A percentile compares a stretch with the other conserved stretches of the same genome.
phyloP scores from a whole-genome alignment of 1,284 basidiomycete species.

The Ustilago esculenta region DNA sequence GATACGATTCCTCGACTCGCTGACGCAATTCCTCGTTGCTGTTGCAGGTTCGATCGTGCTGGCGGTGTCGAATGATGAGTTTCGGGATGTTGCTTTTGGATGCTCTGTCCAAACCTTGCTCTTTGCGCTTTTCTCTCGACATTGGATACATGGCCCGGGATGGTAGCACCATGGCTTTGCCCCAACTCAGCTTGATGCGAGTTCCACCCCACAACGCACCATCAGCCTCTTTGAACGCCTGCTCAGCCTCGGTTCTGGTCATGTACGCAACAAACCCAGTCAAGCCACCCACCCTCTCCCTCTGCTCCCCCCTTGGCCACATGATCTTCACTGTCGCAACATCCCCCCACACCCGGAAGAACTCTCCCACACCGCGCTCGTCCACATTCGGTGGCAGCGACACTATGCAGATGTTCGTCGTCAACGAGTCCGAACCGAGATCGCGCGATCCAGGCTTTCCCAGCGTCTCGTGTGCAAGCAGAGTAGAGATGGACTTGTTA shows the following conservation, averaged over 20 bases:
- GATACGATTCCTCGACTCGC: background rate
- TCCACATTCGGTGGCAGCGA: constrained; percentile 85
- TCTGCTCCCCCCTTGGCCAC: constrained; percentile 68
- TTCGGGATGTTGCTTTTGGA: constrained; percentile 9
- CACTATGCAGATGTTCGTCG: constrained; percentile 87
- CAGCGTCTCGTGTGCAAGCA: constrained; percentile 78
- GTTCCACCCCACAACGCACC: constrained; percentile 91
- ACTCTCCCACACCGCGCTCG: constrained; percentile 82
- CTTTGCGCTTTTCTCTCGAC: background rate
- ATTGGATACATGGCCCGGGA: constrained; percentile 55
- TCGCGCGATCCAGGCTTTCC: constrained; percentile 80
- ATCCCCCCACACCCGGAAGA: constrained; percentile 76
- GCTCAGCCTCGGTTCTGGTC: constrained; percentile 88
- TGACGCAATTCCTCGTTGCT: background rate
- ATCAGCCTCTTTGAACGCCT: constrained; percentile 84
- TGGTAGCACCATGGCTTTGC: constrained; percentile 89
- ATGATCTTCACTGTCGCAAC: constrained; percentile 70
- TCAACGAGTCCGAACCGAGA: constrained; percentile 79
- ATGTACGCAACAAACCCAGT: constrained; percentile 97
- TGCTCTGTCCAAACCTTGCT: background rate
- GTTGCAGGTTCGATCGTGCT: no score
- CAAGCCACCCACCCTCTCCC: constrained; percentile 77
- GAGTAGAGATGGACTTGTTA: constrained; percentile 34
- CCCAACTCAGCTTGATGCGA: constrained; percentile 88
- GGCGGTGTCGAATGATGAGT: constrained; percentile 24